A percentile compares a stretch with the other conserved stretches of the same genome.
Conservation (phyloP, 2,329 filamentous ascomycete species). For the Pseudogymnoascus sp. region DNA sequence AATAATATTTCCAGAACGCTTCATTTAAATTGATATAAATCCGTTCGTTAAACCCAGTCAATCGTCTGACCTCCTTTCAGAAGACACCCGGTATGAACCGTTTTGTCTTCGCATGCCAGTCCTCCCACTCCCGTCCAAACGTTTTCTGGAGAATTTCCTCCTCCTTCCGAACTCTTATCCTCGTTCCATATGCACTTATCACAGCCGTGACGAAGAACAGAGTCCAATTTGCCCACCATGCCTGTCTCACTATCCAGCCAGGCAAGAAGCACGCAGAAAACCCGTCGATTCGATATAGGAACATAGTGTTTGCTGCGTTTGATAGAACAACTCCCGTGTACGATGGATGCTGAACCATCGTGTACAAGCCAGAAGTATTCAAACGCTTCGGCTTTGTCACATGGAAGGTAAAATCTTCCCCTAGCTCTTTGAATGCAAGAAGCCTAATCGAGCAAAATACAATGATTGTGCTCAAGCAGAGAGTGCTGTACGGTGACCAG, state of each 20-base stretch:
- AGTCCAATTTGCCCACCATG: conserved; percentile 16
- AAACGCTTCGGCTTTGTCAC: conserved; percentile 37
- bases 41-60: not conserved
- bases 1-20: no score
- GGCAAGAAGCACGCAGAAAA: conserved; percentile 34
- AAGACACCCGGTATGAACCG: conserved; percentile 41
- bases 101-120: conserved; percentile 40
- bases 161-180: conserved; percentile 39
- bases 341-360: conserved; percentile 13
- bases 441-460: conserved; percentile 27
- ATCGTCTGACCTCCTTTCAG: conserved; percentile 16
- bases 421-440: conserved; percentile 38
- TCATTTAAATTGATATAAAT: not conserved
- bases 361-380: conserved; percentile 13
- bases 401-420: conserved; percentile 46
- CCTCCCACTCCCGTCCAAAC: conserved; percentile 43
- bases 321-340: conserved; percentile 33
- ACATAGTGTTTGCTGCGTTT: conserved; percentile 23
- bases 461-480: conserved; percentile 20
- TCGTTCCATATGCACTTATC: conserved; percentile 17
- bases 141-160: conserved; percentile 41
- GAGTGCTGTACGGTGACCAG: conserved; percentile 20
- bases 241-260: not conserved
- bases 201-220: conserved; percentile 9
- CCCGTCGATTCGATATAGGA: conserved; percentile 35